Evolutionary conservation across 345 rosid species (phyloP).

Genomic region (Durio zibethinus): DNA sequence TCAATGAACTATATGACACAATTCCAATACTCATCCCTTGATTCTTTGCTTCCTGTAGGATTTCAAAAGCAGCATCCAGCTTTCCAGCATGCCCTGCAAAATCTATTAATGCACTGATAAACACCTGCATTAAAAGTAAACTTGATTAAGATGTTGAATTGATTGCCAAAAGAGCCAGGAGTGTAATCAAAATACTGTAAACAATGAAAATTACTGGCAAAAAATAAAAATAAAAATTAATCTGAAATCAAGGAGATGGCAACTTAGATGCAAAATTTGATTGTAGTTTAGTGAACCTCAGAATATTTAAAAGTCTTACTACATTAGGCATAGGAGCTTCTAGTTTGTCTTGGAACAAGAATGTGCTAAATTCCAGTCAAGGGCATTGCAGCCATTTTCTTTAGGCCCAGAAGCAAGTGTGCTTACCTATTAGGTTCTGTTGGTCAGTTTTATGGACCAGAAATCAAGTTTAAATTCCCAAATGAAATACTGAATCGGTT

Average conservation of each 20-base stretch:
- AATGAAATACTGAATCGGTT: neutral
- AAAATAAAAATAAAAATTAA: neutral
- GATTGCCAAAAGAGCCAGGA: neutral
- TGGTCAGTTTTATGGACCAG: neutral
- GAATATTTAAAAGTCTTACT: neutral
- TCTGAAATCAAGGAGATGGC: neutral
- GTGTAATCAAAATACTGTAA: neutral
- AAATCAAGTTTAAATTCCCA: neutral
- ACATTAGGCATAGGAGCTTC: too few relatives aligned
- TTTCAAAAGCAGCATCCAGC: constrained; percentile 72
- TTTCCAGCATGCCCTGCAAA: constrained; percentile 85
- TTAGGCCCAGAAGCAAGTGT: neutral
- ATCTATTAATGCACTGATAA: constrained; percentile 82
- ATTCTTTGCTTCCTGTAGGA: constrained; percentile 57
- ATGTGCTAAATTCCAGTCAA: constrained; percentile 5
- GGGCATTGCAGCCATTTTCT: neutral
- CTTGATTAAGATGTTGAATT: constrained; percentile 11
- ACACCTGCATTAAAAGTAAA: constrained; percentile 51
- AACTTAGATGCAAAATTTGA: neutral
- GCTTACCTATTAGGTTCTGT: neutral
- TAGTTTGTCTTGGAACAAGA: neutral
- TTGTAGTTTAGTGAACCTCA: constrained; percentile 7
- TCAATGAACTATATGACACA: constrained; percentile 84
- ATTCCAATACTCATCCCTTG: constrained; percentile 63
- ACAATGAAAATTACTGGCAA: neutral